phyloP scores from a whole-genome alignment of 495 filamentous ascomycete genomes.

The Jackrogersella minutella region DNA sequence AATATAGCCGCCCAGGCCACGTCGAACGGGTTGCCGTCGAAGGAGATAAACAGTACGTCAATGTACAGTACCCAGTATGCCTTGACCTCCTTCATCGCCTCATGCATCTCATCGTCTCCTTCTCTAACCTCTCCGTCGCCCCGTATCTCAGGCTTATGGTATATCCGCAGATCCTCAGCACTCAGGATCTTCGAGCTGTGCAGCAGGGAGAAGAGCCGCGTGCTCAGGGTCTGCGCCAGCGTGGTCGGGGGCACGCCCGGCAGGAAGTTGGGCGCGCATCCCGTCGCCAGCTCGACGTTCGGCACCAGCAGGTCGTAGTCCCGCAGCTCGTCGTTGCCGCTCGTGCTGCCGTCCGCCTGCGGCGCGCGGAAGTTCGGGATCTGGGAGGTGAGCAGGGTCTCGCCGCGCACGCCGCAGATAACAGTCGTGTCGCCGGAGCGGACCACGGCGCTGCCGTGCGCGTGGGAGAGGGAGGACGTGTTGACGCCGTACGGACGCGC shows the following conservation, averaged over 20 bases:
- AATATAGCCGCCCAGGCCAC: constrained; percentile 85
- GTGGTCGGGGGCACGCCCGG: constrained; percentile 82
- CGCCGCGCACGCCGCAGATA: constrained; percentile 88
- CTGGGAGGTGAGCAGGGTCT: constrained; percentile 76
- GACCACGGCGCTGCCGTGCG: constrained; percentile 87
- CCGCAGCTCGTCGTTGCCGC: constrained; percentile 49
- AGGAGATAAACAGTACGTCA: constrained; percentile 86
- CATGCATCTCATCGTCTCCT: constrained; percentile 41
- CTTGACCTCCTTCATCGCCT: constrained; percentile 64
- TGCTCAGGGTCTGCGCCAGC: constrained; percentile 82
- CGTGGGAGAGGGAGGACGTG: constrained; percentile 81
- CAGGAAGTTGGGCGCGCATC: constrained; percentile 83
- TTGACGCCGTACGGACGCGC: constrained; percentile 76
- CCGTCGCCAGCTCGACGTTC: constrained; percentile 89
- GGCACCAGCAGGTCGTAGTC: constrained; percentile 83
- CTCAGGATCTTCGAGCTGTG: constrained; percentile 70
- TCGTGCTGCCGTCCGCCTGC: constrained; percentile 20
- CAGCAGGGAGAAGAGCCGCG: constrained; percentile 77
- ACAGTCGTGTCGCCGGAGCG: constrained; percentile 88
- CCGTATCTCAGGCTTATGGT: constrained; percentile 61
- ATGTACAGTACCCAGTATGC: constrained; percentile 96
- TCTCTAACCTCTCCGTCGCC: constrained; percentile 48
- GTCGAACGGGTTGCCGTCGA: constrained; percentile 91
- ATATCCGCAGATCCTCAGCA: constrained; percentile 70
- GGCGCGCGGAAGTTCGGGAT: constrained; percentile 69